These are phyloP conservation scores for Gaultheria prostrata DNA, from an alignment of 148 eudicot genomes.

Conservation along the genomic window DNA sequence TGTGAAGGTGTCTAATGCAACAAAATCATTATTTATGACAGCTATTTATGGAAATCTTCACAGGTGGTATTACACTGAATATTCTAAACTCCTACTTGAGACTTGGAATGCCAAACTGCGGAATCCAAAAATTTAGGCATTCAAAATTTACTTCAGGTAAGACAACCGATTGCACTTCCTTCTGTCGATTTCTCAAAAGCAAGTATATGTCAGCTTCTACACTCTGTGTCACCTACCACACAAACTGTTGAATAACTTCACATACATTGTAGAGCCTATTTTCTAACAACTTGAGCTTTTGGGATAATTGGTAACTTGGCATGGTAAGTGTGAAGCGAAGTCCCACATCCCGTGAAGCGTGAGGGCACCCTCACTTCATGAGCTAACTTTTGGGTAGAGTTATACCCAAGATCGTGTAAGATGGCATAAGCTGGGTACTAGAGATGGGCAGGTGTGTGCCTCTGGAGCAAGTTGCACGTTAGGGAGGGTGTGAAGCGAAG, in stretches of 20 bases:
- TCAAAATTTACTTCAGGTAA: neutral
- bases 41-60: neutral
- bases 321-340: no score
- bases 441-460: no score
- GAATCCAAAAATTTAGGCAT: neutral
- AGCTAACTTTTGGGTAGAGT: no score
- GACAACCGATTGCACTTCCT: neutral
- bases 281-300: neutral
- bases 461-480: no score
- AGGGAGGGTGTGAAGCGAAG: no score
- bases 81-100: neutral
- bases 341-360: no score
- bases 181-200: neutral
- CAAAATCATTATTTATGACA: neutral
- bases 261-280: neutral
- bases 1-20: neutral
- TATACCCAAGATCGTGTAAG: no score
- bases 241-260: neutral
- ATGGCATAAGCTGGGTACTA: no score
- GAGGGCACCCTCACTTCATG: no score
- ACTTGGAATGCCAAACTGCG: neutral
- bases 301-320: neutral
- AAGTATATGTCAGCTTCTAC: neutral
- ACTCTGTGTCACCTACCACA: neutral
- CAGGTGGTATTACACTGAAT: neutral